Percentiles rank a stretch among this genome's conserved stretches.
phyloP scores from a whole-genome alignment of 2,329 filamentous ascomycete genomes.

The Fusarium sterilihyphosum region DNA sequence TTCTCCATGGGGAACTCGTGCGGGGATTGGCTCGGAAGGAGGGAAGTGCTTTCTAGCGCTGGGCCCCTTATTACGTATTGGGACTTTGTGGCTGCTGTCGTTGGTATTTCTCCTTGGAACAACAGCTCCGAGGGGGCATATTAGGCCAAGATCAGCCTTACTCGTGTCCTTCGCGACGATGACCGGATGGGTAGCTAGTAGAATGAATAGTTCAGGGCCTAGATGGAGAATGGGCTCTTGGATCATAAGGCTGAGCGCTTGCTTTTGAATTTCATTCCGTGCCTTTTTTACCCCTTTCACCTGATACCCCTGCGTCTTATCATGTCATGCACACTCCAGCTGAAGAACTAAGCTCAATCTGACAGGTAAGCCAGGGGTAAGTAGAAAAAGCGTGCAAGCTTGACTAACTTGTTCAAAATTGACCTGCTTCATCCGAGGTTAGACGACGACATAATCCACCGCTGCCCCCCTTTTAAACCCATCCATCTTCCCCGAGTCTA shows the following conservation, averaged over 20 bases:
- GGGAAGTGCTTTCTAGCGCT: background rate
- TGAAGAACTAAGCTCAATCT: constrained; percentile 4
- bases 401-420: background rate
- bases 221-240: background rate
- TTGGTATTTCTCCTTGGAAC: background rate
- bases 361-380: background rate
- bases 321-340: background rate
- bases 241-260: constrained; percentile 5
- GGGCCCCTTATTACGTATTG: constrained; percentile 18
- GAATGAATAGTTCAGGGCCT: background rate
- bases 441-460: background rate
- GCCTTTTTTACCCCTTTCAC: background rate
- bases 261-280: background rate
- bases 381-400: background rate
- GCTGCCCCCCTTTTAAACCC: background rate
- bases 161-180: background rate
- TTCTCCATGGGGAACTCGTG: constrained; percentile 26
- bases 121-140: background rate
- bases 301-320: background rate
- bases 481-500: background rate
- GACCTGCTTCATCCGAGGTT: constrained; percentile 3
- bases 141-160: background rate
- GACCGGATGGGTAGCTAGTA: background rate
- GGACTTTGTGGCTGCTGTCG: background rate
- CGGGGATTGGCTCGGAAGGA: constrained; percentile 25